Evolutionary conservation across 176 grass and related monocot species (phyloP).

Genomic region (Cenchrus purpureus): DNA sequence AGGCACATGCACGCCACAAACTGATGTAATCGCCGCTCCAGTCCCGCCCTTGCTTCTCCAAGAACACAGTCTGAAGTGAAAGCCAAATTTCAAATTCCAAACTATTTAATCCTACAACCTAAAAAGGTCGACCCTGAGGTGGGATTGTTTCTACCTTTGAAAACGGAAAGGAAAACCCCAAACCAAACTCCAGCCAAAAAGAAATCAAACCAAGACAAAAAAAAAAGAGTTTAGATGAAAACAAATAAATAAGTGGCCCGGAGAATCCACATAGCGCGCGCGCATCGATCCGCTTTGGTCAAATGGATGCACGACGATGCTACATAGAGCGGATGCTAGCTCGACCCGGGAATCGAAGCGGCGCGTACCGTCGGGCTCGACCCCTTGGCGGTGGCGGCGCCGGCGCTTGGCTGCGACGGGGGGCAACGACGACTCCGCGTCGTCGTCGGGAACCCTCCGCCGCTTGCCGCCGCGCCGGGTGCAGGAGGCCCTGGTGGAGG

Average conservation of each 20-base stretch:
- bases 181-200: too few relatives aligned
- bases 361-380: conserved; percentile 41
- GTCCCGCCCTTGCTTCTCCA: conserved; percentile 13
- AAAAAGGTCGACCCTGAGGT: too few relatives aligned
- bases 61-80: conserved; percentile 7
- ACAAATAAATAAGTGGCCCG: too few relatives aligned
- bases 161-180: too few relatives aligned
- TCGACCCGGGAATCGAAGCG: background rate
- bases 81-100: background rate
- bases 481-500: background rate
- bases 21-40: too few relatives aligned
- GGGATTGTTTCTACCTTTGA: too few relatives aligned
- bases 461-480: conserved; percentile 16
- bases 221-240: too few relatives aligned
- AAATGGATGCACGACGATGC: too few relatives aligned
- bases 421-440: conserved; percentile 16
- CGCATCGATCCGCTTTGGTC: too few relatives aligned
- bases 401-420: background rate
- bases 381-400: background rate
- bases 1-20: background rate
- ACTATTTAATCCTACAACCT: too few relatives aligned
- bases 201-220: too few relatives aligned
- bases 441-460: conserved; percentile 7
- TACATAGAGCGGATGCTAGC: background rate
- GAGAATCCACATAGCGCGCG: too few relatives aligned